Conservation (phyloP, 1,284 basidiomycete genomes). For the Cryptococcus sp. region DNA sequence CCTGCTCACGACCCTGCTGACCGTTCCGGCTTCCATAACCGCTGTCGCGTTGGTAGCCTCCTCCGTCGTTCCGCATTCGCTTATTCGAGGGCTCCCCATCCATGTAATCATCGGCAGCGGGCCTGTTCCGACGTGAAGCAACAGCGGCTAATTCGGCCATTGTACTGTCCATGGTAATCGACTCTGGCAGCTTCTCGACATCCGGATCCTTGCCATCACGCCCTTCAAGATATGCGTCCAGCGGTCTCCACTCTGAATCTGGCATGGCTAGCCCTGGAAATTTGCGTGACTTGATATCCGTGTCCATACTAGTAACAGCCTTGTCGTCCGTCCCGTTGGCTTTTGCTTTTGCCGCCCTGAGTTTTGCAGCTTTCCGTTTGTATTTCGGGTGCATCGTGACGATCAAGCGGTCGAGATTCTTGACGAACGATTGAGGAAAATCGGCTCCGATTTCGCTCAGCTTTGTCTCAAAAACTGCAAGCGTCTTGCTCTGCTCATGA, state of each 20-base stretch:
- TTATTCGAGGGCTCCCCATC: conserved; percentile 53
- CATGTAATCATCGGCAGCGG: conserved; percentile 51
- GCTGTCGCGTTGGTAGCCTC: conserved; percentile 48
- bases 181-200: conserved; percentile 25
- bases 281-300: conserved; percentile 72
- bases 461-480: conserved; percentile 68
- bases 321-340: conserved; percentile 33
- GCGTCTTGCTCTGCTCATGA: conserved; percentile 70
- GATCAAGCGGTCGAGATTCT: conserved; percentile 91
- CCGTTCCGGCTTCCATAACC: conserved; percentile 49
- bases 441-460: conserved; percentile 76
- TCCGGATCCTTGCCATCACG: conserved; percentile 47
- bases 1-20: background rate
- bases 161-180: conserved; percentile 66
- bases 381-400: conserved; percentile 93
- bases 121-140: conserved; percentile 54
- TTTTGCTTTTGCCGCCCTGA: conserved; percentile 33
- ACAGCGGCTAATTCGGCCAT: conserved; percentile 70
- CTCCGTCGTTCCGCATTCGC: conserved; percentile 55
- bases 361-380: conserved; percentile 65
- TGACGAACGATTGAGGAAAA: conserved; percentile 83
- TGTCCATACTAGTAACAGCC: conserved; percentile 52
- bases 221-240: conserved; percentile 52
- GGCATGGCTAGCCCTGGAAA: conserved; percentile 89
- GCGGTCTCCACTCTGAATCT: conserved; percentile 59